Conservation (phyloP, 2,329 filamentous ascomycete genomes). For the Corinectria fuckeliana region DNA sequence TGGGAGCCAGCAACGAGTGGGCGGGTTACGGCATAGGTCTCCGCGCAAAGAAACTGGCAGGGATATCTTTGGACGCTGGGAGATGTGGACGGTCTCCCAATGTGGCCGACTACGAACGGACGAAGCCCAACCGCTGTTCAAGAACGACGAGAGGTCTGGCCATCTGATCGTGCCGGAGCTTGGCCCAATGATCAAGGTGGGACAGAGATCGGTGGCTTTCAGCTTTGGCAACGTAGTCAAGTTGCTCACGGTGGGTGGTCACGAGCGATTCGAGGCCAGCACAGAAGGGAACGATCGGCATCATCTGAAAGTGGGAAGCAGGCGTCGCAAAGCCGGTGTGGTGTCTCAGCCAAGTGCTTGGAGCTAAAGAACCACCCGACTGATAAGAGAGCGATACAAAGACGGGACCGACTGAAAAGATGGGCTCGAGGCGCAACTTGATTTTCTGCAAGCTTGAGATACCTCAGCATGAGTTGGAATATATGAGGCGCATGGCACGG, state of each 20-base stretch:
- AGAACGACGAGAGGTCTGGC: conserved; percentile 49
- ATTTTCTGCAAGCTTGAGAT: conserved; percentile 11
- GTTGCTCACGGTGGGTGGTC: conserved; percentile 67
- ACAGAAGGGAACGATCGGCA: conserved; percentile 40
- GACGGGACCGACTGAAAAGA: neutral
- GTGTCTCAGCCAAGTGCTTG: conserved; percentile 31
- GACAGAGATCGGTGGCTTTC: conserved; percentile 70
- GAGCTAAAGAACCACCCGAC: conserved; percentile 23
- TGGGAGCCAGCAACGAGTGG: conserved; percentile 23
- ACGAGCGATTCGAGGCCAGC: conserved; percentile 65
- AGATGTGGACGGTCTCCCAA: conserved; percentile 60
- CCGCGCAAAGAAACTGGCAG: conserved; percentile 32
- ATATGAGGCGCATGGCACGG: conserved; percentile 28
- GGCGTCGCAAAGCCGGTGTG: conserved; percentile 47
- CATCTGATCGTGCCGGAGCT: conserved; percentile 69
- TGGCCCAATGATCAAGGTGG: conserved; percentile 69
- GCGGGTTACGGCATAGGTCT: conserved; percentile 41
- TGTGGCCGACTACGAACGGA: conserved; percentile 52
- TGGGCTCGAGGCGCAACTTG: conserved; percentile 3
- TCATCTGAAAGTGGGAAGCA: conserved; percentile 44
- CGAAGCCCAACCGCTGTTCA: conserved; percentile 54
- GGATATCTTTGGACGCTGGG: conserved; percentile 51
- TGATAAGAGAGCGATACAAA: neutral
- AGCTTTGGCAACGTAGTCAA: conserved; percentile 77
- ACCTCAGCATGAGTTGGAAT: conserved; percentile 22